A percentile compares a stretch with the other conserved stretches of the same genome.
These are phyloP conservation scores for Skeletonema costatum DNA, from an alignment of 108 stramenopile genomes.

Conservation along the genomic window DNA sequence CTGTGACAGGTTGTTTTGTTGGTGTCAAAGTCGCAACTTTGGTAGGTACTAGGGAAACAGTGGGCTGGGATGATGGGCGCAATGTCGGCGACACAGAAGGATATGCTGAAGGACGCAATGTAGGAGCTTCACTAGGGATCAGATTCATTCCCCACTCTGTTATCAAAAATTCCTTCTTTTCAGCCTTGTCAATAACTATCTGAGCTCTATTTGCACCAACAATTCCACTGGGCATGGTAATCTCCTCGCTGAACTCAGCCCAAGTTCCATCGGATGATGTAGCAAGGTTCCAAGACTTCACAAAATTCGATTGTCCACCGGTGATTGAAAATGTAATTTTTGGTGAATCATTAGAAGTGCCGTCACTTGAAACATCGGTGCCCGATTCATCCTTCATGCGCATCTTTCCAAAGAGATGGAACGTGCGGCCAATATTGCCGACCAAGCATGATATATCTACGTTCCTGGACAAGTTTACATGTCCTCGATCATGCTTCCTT, in stretches of 20 bases:
- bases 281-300: neutral
- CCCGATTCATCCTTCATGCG: slow-evolving; percentile 10
- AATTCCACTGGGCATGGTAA: neutral
- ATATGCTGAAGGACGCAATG: neutral
- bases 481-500: slow-evolving; percentile 10
- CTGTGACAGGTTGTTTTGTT: neutral
- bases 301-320: neutral
- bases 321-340: neutral
- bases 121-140: neutral
- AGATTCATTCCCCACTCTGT: slow-evolving; percentile 15
- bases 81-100: neutral
- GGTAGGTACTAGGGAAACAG: neutral
- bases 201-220: neutral
- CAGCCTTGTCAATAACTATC: slow-evolving; percentile 6
- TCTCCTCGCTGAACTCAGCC: neutral
- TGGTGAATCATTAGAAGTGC: neutral
- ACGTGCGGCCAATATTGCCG: slow-evolving; percentile 1
- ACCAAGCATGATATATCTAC: slow-evolving; percentile 1
- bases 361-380: slow-evolving; percentile 12
- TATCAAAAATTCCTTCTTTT: slow-evolving; percentile 8
- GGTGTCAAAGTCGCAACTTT: neutral
- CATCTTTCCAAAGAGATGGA: slow-evolving; percentile 13
- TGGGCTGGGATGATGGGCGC: neutral
- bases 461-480: slow-evolving; percentile 4
- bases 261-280: neutral